Conservation (phyloP, 345 rosid species). For the rapeseed (Brassica napus) region DNA sequence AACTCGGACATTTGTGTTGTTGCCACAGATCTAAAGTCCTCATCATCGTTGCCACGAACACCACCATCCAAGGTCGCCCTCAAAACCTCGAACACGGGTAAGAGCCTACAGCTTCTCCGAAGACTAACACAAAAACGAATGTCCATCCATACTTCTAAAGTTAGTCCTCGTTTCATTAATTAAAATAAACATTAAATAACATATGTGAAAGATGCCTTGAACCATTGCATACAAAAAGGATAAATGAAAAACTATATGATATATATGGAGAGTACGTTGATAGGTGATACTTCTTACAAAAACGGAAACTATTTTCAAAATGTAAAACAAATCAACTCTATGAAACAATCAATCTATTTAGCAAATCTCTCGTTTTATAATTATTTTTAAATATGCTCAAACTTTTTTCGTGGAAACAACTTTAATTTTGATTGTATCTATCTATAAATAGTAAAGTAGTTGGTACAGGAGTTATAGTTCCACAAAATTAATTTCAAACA, state of each 20-base stretch:
- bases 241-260: not conserved
- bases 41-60: too few species aligned
- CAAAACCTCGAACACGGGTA: too few species aligned
- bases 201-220: not conserved
- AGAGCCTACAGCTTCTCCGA: too few species aligned
- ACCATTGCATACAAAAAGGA: not conserved
- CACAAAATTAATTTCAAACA: conserved; percentile 13
- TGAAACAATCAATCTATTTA: not conserved
- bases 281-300: not conserved
- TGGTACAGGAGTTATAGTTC: conserved; percentile 23
- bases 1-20: too few species aligned
- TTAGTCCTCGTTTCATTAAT: too few species aligned
- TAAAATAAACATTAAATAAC: too few species aligned
- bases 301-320: not conserved
- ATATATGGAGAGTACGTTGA: not conserved
- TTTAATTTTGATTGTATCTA: not conserved
- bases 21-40: too few species aligned
- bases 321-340: not conserved
- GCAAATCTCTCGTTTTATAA: not conserved
- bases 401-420: not conserved
- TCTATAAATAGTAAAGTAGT: conserved; percentile 7
- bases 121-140: too few species aligned
- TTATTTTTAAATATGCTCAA: not conserved
- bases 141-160: too few species aligned
- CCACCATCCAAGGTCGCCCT: too few species aligned